A percentile compares a stretch with the other conserved stretches of the same genome.
Evolutionary conservation across 371 early-diverging fungal species (phyloP).

Genomic region (Apophysomyces elegans): DNA sequence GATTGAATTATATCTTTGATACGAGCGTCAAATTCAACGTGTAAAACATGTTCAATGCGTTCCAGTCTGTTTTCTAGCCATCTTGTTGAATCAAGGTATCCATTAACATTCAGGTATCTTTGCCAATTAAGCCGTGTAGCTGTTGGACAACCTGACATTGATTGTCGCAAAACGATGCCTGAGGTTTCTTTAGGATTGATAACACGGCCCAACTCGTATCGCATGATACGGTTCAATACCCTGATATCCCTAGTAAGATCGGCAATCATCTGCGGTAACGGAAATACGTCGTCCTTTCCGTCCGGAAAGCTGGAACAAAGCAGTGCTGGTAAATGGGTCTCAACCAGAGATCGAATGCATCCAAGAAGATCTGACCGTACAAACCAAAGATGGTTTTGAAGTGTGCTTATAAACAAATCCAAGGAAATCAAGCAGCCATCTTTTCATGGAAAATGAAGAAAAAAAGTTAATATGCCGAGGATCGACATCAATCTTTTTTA

Average conservation of each 20-base stretch:
- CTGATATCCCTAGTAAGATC: slow-evolving; percentile 12
- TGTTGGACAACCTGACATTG: background rate
- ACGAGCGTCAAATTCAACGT: slow-evolving; percentile 18
- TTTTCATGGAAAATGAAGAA: background rate
- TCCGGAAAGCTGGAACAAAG: background rate
- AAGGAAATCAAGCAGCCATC: slow-evolving; percentile 5
- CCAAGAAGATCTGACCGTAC: slow-evolving; percentile 38
- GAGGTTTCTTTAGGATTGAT: slow-evolving; percentile 36
- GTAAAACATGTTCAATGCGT: background rate
- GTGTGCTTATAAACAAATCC: slow-evolving; percentile 22
- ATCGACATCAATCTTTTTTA: background rate
- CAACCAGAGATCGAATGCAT: slow-evolving; percentile 34
- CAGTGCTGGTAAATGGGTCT: slow-evolving; percentile 16
- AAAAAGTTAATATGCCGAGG: background rate
- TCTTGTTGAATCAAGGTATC: background rate
- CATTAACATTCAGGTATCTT: slow-evolving; percentile 3
- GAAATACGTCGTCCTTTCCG: background rate
- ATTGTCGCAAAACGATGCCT: slow-evolving; percentile 30
- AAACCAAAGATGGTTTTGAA: slow-evolving; percentile 32
- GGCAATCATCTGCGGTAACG: background rate
- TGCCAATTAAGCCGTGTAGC: slow-evolving; percentile 7
- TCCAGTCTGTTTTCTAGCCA: slow-evolving; percentile 14
- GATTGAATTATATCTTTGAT: slow-evolving; percentile 18
- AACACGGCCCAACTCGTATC: slow-evolving; percentile 36
- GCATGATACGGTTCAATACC: slow-evolving; percentile 31